Evolutionary conservation across 148 eudicot species (phyloP), one percentile per base, ranked within the genome.

Genomic region (Euryodendron excelsum): DNA sequence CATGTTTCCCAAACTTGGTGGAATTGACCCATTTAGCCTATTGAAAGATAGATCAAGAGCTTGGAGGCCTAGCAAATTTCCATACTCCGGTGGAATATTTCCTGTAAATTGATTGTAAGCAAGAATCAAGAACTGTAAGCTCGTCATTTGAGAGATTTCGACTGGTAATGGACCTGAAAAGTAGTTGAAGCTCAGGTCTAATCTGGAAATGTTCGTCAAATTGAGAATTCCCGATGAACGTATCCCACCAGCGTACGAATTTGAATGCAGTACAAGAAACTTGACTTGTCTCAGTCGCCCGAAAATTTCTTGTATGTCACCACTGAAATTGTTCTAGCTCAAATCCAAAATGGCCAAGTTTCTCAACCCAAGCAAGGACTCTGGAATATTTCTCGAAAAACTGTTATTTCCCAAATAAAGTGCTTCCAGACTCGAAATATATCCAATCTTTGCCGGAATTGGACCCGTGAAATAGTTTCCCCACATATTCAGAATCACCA

Each of bases 1-100:
- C 37, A 94, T 71, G 1, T 91, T 90, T 30, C 96, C 98, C 7
- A 94, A 81, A 69, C 81, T 80, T 39, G 87, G 75, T 5, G 98
- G 97, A 48, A 94, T 91, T 50, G 88, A 74, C 13, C 97, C 97
- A 7, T 75, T 84, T 39, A 94, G 77, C 60, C 27, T 78, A 76
- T 94, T 94, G 85, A 70, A 85, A 30, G 98, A 94, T 33, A 94
- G 86, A 86, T 94, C 98, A 63, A 94, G 93, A 13, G 89, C 92
- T 81, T 92, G 94, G 67, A 94, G 91, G 23, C 66, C 77, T 18
- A 52, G 76, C 15, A 92, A 80, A 41, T 80, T 69, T 44, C 96
- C 98, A 61, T 86, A 92, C 72, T 90, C 92, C n/a, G 82, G 20
- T 9, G 98, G 98, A 58, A 94, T 94, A 69, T 78, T 61, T 3